Conservation (phyloP, 768 basidiomycete species). For the Hemileccinum impolitum region DNA sequence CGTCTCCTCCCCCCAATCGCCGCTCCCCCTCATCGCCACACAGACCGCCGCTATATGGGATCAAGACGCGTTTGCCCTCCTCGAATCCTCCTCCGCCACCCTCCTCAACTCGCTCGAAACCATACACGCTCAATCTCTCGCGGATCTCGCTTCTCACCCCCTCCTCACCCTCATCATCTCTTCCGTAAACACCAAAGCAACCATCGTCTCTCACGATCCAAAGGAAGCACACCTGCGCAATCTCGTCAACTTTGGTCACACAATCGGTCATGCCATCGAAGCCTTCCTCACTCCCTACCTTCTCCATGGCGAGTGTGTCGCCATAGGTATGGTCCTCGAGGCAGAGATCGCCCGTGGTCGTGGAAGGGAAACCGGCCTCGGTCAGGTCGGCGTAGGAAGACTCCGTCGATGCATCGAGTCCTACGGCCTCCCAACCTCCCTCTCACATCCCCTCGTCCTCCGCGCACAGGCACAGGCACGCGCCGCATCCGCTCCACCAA, state of each 20-base stretch:
- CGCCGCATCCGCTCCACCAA: slow-evolving; percentile 17
- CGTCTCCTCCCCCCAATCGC: slow-evolving; percentile 16
- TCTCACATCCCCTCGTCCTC: slow-evolving; percentile 73
- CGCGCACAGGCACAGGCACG: slow-evolving; percentile 17
- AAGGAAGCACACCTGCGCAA: slow-evolving; percentile 96
- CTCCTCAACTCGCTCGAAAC: slow-evolving; percentile 84
- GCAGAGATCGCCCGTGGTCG: slow-evolving; percentile 89
- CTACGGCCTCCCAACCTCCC: slow-evolving; percentile 84
- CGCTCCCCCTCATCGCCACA: not conserved
- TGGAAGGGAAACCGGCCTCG: slow-evolving; percentile 58
- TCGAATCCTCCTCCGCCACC: slow-evolving; percentile 82
- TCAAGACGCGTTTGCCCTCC: slow-evolving; percentile 79
- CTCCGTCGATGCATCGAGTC: slow-evolving; percentile 83
- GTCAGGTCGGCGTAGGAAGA: slow-evolving; percentile 90
- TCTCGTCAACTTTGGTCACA: slow-evolving; percentile 98
- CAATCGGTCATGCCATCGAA: slow-evolving; percentile 98
- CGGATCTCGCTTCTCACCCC: slow-evolving; percentile 78
- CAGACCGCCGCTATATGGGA: slow-evolving; percentile 99
- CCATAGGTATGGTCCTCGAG: slow-evolving; percentile 95
- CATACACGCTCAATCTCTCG: slow-evolving; percentile 42
- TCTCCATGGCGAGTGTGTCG: slow-evolving; percentile 95
- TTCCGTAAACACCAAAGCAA: slow-evolving; percentile 92
- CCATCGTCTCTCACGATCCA: slow-evolving; percentile 96
- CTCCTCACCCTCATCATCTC: slow-evolving; percentile 89
- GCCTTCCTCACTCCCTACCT: slow-evolving; percentile 91